Percentiles rank a stretch among this genome's conserved stretches.
Conservation (phyloP, 163 green algal genomes). For the Scenedesmus sp. region DNA sequence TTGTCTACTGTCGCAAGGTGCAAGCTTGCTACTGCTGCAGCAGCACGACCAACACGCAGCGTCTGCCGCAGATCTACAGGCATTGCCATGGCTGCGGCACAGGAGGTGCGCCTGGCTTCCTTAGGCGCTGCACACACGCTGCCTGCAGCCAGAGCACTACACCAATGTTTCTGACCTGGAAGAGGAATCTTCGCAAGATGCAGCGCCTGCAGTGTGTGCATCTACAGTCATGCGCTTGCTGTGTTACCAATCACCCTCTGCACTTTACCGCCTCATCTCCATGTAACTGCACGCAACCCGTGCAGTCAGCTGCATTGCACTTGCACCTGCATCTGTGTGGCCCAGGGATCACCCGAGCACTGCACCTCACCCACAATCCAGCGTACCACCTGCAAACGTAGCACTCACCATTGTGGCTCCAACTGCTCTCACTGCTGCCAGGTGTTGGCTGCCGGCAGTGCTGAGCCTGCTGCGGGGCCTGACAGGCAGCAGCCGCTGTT, state of each 20-base stretch:
- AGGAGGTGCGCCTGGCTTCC: background rate
- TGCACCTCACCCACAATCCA: background rate
- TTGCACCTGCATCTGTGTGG: background rate
- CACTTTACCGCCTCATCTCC: background rate
- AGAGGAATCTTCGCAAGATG: too few species aligned
- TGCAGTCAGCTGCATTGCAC: background rate
- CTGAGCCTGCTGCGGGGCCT: slow-evolving; percentile 26
- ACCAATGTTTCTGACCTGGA: background rate
- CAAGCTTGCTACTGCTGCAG: background rate
- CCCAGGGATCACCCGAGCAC: background rate
- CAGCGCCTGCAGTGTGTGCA: background rate
- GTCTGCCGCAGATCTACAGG: background rate
- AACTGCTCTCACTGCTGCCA: background rate
- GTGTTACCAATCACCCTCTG: background rate
- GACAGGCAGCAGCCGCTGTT: slow-evolving; percentile 25
- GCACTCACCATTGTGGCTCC: background rate
- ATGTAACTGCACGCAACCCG: background rate
- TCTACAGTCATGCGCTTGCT: background rate
- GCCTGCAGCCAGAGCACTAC: background rate
- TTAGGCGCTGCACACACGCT: background rate
- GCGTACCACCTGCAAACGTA: background rate
- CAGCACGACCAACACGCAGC: background rate
- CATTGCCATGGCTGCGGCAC: background rate
- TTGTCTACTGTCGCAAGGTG: background rate
- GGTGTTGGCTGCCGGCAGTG: slow-evolving; percentile 25